A percentile compares a stretch with the other conserved stretches of the same genome.
These are phyloP conservation scores for Russula vinacea DNA, from an alignment of 768 basidiomycete species.

Conservation along the genomic window DNA sequence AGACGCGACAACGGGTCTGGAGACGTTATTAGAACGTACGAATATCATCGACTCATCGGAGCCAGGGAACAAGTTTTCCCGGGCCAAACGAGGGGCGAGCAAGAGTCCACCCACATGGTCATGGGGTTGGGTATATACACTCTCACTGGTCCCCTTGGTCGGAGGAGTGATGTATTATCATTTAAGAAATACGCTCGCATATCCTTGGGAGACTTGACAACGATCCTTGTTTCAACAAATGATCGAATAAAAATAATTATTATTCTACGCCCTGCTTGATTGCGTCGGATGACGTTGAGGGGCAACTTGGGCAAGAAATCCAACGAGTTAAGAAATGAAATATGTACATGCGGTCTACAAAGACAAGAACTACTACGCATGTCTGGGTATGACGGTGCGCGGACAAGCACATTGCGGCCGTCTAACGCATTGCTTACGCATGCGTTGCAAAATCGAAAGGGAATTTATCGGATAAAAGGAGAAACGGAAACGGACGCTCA, in stretches of 20 bases:
- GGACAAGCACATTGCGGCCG: neutral
- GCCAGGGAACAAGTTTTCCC: neutral
- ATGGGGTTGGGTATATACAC: conserved; percentile 18
- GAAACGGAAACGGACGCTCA: conserved; percentile 17
- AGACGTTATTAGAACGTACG: conserved; percentile 25
- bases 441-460: conserved; percentile 17
- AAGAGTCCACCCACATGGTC: neutral
- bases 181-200: neutral
- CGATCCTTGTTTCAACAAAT: neutral
- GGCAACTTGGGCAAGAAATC: too few species aligned
- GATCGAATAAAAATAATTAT: conserved; percentile 3
- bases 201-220: neutral
- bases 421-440: conserved; percentile 10
- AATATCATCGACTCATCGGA: conserved; percentile 24
- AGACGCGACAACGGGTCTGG: conserved; percentile 26
- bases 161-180: conserved; percentile 20
- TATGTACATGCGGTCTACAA: conserved; percentile 15
- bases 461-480: neutral
- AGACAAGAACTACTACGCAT: conserved; percentile 17
- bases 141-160: conserved; percentile 19
- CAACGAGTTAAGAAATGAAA: conserved; percentile 1
- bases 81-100: neutral
- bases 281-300: neutral
- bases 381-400: conserved; percentile 14
- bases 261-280: neutral